Conservation (phyloP, 2,329 filamentous ascomycete species). For the Kalmusia sp. region DNA sequence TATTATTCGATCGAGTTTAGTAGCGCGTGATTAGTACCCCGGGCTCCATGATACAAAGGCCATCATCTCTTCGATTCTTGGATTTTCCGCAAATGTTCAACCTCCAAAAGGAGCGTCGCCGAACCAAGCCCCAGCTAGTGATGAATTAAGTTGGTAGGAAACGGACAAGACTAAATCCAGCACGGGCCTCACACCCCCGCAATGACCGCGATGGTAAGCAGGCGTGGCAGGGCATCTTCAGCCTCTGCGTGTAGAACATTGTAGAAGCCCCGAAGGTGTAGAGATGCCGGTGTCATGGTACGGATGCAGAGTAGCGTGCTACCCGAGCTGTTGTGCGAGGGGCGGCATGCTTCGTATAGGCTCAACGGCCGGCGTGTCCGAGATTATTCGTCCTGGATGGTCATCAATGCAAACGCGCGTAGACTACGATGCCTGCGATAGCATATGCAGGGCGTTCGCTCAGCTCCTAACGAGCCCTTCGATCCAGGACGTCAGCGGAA, state of each 20-base stretch:
- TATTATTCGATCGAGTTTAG: too few species aligned
- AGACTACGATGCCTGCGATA: constrained; percentile 19
- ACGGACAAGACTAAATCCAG: background rate
- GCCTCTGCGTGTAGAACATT: background rate
- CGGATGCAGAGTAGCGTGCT: background rate
- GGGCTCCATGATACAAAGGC: too few species aligned
- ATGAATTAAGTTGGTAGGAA: background rate
- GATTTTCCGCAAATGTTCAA: too few species aligned
- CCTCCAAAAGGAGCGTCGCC: too few species aligned
- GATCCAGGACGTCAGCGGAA: constrained; percentile 6
- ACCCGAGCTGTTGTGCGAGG: constrained; percentile 14
- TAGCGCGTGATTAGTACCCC: too few species aligned
- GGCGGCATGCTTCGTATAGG: constrained; percentile 9
- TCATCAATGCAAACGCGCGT: constrained; percentile 24
- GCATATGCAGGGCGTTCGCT: constrained; percentile 8
- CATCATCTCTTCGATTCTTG: too few species aligned
- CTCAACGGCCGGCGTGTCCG: constrained; percentile 26
- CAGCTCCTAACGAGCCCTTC: constrained; percentile 1
- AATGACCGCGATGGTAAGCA: background rate
- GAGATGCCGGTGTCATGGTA: too few species aligned
- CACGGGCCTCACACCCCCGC: background rate
- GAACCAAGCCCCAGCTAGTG: too few species aligned
- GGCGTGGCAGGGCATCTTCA: background rate
- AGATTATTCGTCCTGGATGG: constrained; percentile 36
- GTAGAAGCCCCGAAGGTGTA: background rate